Evolutionary conservation across 169 alveolate genomes (phyloP).

Genomic region (Eimeria acervulina): DNA sequence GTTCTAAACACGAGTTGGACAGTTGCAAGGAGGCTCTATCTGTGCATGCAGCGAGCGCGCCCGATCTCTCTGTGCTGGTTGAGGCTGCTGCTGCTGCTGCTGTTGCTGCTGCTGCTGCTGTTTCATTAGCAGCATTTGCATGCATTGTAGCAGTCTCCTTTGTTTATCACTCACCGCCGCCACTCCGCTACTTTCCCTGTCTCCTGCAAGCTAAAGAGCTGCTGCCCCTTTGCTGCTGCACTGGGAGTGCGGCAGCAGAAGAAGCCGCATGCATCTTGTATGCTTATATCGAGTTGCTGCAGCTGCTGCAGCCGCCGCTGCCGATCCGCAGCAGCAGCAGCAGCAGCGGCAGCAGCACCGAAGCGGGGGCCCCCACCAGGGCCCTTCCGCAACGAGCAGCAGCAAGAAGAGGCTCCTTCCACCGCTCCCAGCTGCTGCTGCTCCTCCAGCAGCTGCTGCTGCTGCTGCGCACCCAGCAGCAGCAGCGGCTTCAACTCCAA

Average conservation of each 20-base stretch:
- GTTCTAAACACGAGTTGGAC: not conserved
- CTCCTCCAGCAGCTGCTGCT: slow-evolving; percentile 28
- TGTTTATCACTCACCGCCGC: slow-evolving; percentile 21
- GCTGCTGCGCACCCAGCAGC: slow-evolving; percentile 51
- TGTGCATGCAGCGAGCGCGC: not conserved
- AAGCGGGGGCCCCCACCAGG: not conserved
- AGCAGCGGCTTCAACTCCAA: slow-evolving; percentile 64
- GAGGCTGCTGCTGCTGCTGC: not conserved
- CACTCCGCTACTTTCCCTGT: slow-evolving; percentile 49
- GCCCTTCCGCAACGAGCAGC: not conserved
- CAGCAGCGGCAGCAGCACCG: not conserved
- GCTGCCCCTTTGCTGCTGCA: not conserved
- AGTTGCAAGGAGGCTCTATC: not conserved
- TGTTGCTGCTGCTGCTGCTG: not conserved
- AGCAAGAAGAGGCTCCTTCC: not conserved
- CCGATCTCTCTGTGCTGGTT: not conserved
- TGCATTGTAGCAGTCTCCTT: not conserved
- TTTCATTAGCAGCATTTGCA: no score
- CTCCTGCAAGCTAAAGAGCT: slow-evolving; percentile 10
- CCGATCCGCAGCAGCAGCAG: slow-evolving; percentile 6
- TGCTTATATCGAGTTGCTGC: slow-evolving; percentile 42
- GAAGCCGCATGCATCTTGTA: not conserved
- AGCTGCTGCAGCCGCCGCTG: slow-evolving; percentile 50
- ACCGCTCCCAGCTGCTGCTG: not conserved
- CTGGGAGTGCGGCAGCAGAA: slow-evolving; percentile 37